These are phyloP conservation scores for Metschnikowia lachancei DNA, from an alignment of 805 yeast species.

Conservation along the genomic window DNA sequence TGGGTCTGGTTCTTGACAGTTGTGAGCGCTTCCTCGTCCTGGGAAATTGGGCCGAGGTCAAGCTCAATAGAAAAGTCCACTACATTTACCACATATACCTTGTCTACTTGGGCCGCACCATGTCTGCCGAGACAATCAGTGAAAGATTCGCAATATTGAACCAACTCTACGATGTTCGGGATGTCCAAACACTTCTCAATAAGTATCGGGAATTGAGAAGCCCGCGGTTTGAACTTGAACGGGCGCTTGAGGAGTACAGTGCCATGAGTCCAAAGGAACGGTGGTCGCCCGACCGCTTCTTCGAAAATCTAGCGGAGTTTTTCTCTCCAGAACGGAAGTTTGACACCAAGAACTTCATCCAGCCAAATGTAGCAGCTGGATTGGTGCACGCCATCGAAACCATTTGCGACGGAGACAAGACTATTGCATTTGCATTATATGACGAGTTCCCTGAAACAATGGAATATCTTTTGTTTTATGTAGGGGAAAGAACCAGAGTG, in stretches of 20 bases:
- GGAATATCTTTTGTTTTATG: slow-evolving; percentile 27
- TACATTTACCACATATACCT: slow-evolving; percentile 30
- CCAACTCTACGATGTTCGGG: slow-evolving; percentile 26
- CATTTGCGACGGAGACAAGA: slow-evolving; percentile 19
- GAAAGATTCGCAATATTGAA: slow-evolving; percentile 24
- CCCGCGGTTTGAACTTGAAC: slow-evolving; percentile 15
- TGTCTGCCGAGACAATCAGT: slow-evolving; percentile 15
- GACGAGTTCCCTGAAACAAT: slow-evolving; percentile 35
- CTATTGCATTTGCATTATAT: slow-evolving; percentile 28
- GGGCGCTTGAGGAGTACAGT: slow-evolving; percentile 20
- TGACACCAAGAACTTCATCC: slow-evolving; percentile 24
- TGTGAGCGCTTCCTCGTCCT: slow-evolving; percentile 32
- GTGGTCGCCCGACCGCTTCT: slow-evolving; percentile 17
- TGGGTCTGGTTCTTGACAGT: slow-evolving; percentile 19
- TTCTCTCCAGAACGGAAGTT: slow-evolving; percentile 33
- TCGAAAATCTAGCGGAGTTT: slow-evolving; percentile 26
- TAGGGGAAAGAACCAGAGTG: slow-evolving; percentile 20
- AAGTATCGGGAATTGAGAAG: slow-evolving; percentile 9
- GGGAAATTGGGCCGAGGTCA: slow-evolving; percentile 32
- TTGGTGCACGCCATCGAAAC: slow-evolving; percentile 21
- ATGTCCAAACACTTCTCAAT: slow-evolving; percentile 12
- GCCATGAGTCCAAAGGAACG: slow-evolving; percentile 5
- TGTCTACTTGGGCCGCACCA: slow-evolving; percentile 18
- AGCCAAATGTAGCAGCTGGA: slow-evolving; percentile 18
- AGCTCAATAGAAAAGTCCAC: slow-evolving; percentile 22